Percentiles rank a stretch among this genome's conserved stretches.
Evolutionary conservation across 495 filamentous ascomycete species (phyloP).

Genomic region (Podospora appendiculata): DNA sequence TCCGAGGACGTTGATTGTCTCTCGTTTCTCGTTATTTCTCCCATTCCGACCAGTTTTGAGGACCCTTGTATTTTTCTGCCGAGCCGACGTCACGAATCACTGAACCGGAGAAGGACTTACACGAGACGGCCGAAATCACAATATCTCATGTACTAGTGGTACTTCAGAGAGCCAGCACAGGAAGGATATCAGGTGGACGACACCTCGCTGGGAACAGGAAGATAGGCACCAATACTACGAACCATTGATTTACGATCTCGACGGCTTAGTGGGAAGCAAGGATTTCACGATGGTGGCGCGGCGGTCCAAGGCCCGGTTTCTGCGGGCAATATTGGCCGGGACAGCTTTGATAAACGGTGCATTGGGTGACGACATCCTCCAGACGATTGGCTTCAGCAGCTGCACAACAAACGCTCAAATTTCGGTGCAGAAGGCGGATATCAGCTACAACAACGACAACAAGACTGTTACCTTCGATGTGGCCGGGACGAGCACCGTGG

Average conservation of each 20-base stretch:
- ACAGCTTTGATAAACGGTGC: conserved; percentile 27
- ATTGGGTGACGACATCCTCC: conserved; percentile 62
- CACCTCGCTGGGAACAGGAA: background rate
- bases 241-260: too few species aligned
- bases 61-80: background rate
- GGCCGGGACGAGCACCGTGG: conserved; percentile 61
- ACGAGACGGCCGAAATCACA: background rate
- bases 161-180: background rate
- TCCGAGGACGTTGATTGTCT: conserved; percentile 17
- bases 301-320: conserved; percentile 16
- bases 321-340: conserved; percentile 28
- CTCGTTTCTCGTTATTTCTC: conserved; percentile 13
- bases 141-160: background rate
- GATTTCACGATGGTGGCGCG: conserved; percentile 6
- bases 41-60: conserved; percentile 21
- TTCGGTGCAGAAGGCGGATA: conserved; percentile 63
- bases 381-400: conserved; percentile 70
- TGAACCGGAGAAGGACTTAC: background rate
- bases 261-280: background rate
- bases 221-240: background rate
- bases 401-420: conserved; percentile 63
- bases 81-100: background rate
- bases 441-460: conserved; percentile 68
- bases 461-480: conserved; percentile 76
- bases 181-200: background rate